A percentile compares a stretch with the other conserved stretches of the same genome.
phyloP scores from a whole-genome alignment of 495 filamentous ascomycete genomes.

The Penicillium diatomitis region DNA sequence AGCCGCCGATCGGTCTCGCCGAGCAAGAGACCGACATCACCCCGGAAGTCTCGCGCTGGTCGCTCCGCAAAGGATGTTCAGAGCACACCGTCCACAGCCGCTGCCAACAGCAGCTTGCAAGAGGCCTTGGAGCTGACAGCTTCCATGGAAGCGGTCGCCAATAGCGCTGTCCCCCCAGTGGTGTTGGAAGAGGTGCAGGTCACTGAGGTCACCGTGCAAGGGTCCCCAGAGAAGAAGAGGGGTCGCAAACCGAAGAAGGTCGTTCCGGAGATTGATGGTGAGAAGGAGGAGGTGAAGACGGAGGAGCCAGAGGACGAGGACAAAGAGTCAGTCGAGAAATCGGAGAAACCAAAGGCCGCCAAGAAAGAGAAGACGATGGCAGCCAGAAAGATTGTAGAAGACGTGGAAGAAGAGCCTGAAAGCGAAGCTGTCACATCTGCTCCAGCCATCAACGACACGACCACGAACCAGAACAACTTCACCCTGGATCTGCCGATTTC shows the following conservation, averaged over 20 bases:
- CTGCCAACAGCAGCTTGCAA: conserved; percentile 42
- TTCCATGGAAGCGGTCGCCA: conserved; percentile 19
- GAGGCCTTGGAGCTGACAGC: conserved; percentile 39
- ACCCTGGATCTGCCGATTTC: conserved; percentile 66
- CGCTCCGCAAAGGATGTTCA: conserved; percentile 45
- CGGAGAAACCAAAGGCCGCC: conserved; percentile 10
- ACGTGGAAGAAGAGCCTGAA: conserved; percentile 14
- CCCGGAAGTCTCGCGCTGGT: conserved; percentile 63
- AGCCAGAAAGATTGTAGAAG: not conserved
- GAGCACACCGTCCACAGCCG: conserved; percentile 35
- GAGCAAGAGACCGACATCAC: conserved; percentile 48
- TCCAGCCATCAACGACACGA: conserved; percentile 45
- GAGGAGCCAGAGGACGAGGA: conserved; percentile 15
- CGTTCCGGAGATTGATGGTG: conserved; percentile 27
- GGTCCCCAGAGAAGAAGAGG: conserved; percentile 23
- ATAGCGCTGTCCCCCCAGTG: conserved; percentile 8
- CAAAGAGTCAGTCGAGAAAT: conserved; percentile 15
- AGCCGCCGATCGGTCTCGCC: conserved; percentile 51
- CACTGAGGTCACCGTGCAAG: conserved; percentile 17
- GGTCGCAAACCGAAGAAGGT: conserved; percentile 24
- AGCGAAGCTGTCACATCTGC: conserved; percentile 14
- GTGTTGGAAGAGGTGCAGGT: conserved; percentile 19
- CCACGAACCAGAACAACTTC: conserved; percentile 59
- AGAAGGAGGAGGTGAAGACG: conserved; percentile 17
- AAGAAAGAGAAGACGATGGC: conserved; percentile 10